These are phyloP conservation scores for Phytopythium mirpurense DNA, from an alignment of 352 stramenopile species.

Conservation along the genomic window DNA sequence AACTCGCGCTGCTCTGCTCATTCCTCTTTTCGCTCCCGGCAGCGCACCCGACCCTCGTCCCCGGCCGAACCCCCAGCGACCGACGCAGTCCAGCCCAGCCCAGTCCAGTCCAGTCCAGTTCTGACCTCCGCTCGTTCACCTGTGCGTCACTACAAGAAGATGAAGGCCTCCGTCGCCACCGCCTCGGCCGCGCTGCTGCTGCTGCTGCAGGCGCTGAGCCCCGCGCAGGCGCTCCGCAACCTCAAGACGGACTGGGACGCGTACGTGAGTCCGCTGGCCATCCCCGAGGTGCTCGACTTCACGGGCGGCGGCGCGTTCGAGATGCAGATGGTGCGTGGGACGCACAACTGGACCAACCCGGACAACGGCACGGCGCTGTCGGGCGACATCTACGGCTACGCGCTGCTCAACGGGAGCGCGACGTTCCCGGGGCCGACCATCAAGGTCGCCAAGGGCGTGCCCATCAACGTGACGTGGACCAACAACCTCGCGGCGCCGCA, in stretches of 20 bases:
- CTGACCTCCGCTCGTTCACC: too few relatives aligned
- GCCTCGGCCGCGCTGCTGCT: too few relatives aligned
- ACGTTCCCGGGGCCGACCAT: constrained; percentile 47
- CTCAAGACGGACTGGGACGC: constrained; percentile 41
- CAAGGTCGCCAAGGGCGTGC: constrained; percentile 36
- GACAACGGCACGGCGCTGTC: constrained; percentile 17
- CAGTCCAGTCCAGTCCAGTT: too few relatives aligned
- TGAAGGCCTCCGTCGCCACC: constrained; percentile 5
- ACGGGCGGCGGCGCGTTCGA: constrained; percentile 24
- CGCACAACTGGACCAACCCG: constrained; percentile 30
- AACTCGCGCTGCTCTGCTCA: too few relatives aligned
- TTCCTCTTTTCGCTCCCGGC: too few relatives aligned
- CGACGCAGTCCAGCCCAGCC: too few relatives aligned
- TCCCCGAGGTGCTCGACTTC: constrained; percentile 43
- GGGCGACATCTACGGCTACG: constrained; percentile 43
- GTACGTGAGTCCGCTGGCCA: constrained; percentile 28
- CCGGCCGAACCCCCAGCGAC: too few relatives aligned
- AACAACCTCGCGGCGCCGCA: constrained; percentile 42
- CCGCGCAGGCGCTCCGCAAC: constrained; percentile 13
- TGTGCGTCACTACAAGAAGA: background rate
- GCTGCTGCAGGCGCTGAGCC: background rate
- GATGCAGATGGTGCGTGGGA: constrained; percentile 33
- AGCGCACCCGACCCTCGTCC: too few relatives aligned
- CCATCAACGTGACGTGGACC: constrained; percentile 42
- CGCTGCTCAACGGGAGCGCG: constrained; percentile 23